Evolutionary conservation across 208 protist genomes (phyloP), one percentile per base, ranked within the genome.

Genomic region (Novymonas esmeraldas): DNA sequence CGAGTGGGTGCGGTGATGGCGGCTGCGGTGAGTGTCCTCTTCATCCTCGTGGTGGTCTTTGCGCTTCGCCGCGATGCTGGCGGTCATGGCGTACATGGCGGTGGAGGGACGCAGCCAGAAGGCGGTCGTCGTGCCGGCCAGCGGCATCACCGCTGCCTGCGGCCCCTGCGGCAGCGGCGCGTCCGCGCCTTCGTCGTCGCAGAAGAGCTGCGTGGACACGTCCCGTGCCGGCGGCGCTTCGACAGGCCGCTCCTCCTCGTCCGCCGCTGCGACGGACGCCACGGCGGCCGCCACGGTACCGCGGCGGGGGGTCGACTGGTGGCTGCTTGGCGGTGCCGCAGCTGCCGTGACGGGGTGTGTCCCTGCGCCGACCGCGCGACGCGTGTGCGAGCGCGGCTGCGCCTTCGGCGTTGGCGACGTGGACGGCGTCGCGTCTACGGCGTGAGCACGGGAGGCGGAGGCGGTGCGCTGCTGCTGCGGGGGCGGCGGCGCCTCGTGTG

Each of bases 31-130:
- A 7, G 45, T 58, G 6, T 34, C 49, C 55, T 60, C 55, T 10
- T 71, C 55, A 7, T 41, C 33, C 34, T 58, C 63, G 34, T 34
- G 49, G 42, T 66, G 33, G 41, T 77, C 69, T 26, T 68, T 77
- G 50, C 79, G 79, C 60, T 89, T 89, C 6, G 83, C 83, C 7
- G 76, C 78, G 48, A 85, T 89, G 71, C 83, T 89, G 14, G 75
- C 78, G 20, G 83, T 89, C 83, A 81, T 83, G 57, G 79, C 83
- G 59, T 84, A 89, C 56, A 82, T 66, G 24, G 83, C 79, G n/a
- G 72, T 81, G 28, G 68, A 62, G 14, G 83, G 83, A 11, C 83
- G 75, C 11, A 89, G 31, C 83, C 83, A 89, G 64, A 89, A 89
- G 24, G 77, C 72, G 0, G 36, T 73, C 22, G 67, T 57, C 57